Base-by-base conservation (phyloP, 495 filamentous ascomycete genomes). In the Oidiodendron maius region DNA sequence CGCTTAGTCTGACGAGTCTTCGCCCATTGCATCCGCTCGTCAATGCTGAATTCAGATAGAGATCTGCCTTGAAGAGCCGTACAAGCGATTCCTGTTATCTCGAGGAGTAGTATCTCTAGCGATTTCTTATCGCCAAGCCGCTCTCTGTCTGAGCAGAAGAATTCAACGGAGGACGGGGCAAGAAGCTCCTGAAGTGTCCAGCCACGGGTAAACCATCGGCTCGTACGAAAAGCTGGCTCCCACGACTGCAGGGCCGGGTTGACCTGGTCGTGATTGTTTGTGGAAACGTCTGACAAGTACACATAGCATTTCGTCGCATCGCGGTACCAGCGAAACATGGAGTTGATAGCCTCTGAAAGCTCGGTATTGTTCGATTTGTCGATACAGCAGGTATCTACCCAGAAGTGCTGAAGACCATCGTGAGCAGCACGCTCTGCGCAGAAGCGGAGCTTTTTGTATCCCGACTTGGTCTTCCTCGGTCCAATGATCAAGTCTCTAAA, bases 241-340 rank as follows among this genome's bases (percentile, higher is more conserved):
- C 36, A 39, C 9, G 40, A 42, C 16, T 43, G 40, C 21, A 2
- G 4, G 21, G 37, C 16, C 21, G 6, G 12, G 37, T 43, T 23
- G 23, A 23, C 17, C 40, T 43, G 17, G 18, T 25, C 40, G 28
- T 25, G 17, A 20, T 28, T 17, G 15, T 43, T 43, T 36, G n/a
- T 46, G 25, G 44, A 36, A 46, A 46, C 44, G 23, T 46, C 44
- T 46, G 44, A n/a, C 2, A 40, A 6, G 21, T 40, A 40, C 1
- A 40, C 37, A 6, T 40, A 40, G 8, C 37, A 40, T 40, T 40
- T 40, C 16, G 37, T 18, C 37, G 37, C n/a, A n/a, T n/a, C n/a
- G n/a, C n/a, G n/a, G n/a, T n/a, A n/a, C n/a, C n/a, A n/a, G n/a
- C n/a, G n/a, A n/a, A n/a, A n/a, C n/a, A n/a, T n/a, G n/a, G n/a